Base-by-base conservation (phyloP, 164 flowering plant species). In the Aristolochia californica region DNA sequence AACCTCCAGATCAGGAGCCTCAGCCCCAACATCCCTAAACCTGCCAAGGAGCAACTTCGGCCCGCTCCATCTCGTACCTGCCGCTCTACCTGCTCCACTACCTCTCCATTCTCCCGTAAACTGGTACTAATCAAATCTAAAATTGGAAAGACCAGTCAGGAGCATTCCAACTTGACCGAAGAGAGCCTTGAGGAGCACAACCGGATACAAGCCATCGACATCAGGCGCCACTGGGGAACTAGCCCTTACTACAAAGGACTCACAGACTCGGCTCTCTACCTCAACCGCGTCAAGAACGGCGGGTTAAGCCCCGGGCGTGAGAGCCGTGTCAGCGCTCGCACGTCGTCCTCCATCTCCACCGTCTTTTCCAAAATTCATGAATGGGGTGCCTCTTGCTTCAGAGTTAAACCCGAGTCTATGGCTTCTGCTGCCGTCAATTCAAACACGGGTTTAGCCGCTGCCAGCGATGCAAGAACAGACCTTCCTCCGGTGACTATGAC, bases 201-300 rank as follows among this genome's bases (percentile, higher is more conserved):
- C 50, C 57, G 25, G 53, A 65, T 45, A 48, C 52, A 12, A 34
- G 40, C 40, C 10, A 47, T 17, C n/a, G n/a, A n/a, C n/a, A n/a
- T n/a, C 22, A 40, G 56, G 8, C 56, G 43, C 21, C 43, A 26
- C 10, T 11, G 27, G 38, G 20, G 16, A n/a, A 23, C 55, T 18
- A 79, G 78, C 54, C 84, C 84, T 7, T 75, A 71, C 27, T 75
- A 72, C 63, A 62, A 59, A 25, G 79, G 76, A 11, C 76, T 75
- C 30, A 70, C 71, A 3, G 75, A 76, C 49, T 61, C 67, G 15
- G 47, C 59, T 15, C 70, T 65, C 34, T 47, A 25, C 47, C 57
- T 72, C 20, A 59, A 20, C 23, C 38, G 55, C 27, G 0, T 27
- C 56, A 25, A 21, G 70, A 38, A 59, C 60, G 15, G 55, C 34